Evolutionary conservation across 2,329 filamentous ascomycete genomes (phyloP), one percentile per base, ranked within the genome.

Genomic region (Nigrospora oryzae): DNA sequence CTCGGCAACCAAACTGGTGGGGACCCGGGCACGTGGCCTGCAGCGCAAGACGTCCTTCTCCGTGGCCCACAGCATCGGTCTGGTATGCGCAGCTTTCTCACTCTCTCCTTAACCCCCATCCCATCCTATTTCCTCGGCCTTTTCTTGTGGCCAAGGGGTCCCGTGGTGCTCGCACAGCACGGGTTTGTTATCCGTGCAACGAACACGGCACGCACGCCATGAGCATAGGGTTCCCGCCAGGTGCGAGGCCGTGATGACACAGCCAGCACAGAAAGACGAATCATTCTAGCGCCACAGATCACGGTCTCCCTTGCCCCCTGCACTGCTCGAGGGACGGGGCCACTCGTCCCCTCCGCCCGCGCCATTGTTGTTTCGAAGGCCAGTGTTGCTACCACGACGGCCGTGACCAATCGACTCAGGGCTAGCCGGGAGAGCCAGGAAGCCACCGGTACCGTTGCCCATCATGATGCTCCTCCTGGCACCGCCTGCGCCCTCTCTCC

Each of bases 401-500:
- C 51, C 17, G 45, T 51, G 42, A 46, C 53, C 46, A 42, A 32
- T 52, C 10, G 53, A 30, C 62, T 42, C 30, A 12, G 33, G 32
- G 19, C 23, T 30, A 13, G 13, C 65, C 4, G 76, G 74, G 28
- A 81, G 61, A 7, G 75, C 69, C 46, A 80, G 56, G 53, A 80
- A 81, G 12, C 70, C 69, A 6, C 75, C 74, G 3, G 65, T 58
- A 0, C 71, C 71, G 39, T 74, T 72, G 17, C 70, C 73, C 36
- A 79, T 62, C 52, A 81, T 66, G 45, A 79, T 63, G 46, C 77
- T 80, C 51, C 70, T 68, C 45, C 77, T 63, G 13, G 74, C 71
- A 7, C 74, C 75, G 3, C 56, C 60, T 7, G 71, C 69, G 5
- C 63, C 62, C 45, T 74, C 46, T 17, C 46, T 70, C 73, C 75